Evolutionary conservation across 768 basidiomycete species (phyloP), one percentile per base, ranked within the genome.

Genomic region (Pilatotrama ljubarskyi): DNA sequence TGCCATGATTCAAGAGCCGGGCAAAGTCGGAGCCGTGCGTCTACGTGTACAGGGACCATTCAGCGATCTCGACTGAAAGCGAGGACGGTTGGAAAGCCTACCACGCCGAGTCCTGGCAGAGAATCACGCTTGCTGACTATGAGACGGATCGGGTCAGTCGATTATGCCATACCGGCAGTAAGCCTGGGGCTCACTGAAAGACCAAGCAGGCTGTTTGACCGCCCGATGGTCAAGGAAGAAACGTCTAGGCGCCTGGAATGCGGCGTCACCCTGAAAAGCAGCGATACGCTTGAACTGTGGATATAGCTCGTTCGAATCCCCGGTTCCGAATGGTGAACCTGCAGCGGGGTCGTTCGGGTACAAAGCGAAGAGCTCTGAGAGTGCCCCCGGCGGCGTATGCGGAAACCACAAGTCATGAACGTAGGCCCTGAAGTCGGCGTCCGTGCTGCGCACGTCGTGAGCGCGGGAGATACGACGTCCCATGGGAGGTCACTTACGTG

Each of bases 271-370:
- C 47, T 74, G 71, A 61, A 84, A 70, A 0, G 82, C 76, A 11
- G 82, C 75, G 9, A 83, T 60, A 1, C 82, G 73, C 63, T 85
- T 84, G 68, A 73, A 83, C 58, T 83, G 76, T 0, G 80, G 76
- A 82, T 49, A 74, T 73, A 83, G 43, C 1, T 74, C 74, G 55
- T 84, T 82, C 20, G 75, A 58, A 42, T 67, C 24, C 0, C 76
- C 74, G 0, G 84, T 85, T 55, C 74, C 74, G 56, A 80, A 85
- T 0, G 83, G 84, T 0, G 82, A 84, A n/a, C 84, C 84, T 51
- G 77, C 63, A 0, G 70, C 69, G 3, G 75, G 64, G 47, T 79
- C 76, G 0, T 63, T 52, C 0, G 82, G 76, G 58, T 70, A 71
- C 6, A 68, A 46, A 7, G 41, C 43, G 26, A 70, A 61, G 52